Conservation (phyloP, 495 filamentous ascomycete species). For the Trichocladium antarcticum region DNA sequence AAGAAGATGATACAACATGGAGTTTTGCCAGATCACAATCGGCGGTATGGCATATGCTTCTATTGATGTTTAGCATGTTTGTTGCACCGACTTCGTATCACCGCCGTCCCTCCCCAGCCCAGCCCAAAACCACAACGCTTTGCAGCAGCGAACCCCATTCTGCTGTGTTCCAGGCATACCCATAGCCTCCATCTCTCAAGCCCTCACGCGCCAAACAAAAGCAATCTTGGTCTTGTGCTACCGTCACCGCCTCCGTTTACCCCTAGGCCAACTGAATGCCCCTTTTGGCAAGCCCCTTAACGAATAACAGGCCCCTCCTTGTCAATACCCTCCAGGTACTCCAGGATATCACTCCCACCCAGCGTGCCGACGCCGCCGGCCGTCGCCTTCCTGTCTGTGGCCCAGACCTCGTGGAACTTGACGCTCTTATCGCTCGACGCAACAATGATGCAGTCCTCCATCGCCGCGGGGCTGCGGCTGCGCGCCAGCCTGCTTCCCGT, state of each 20-base stretch:
- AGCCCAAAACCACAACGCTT: no score
- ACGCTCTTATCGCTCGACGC: slow-evolving; percentile 89
- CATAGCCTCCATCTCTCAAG: no score
- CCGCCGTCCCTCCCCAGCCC: no score
- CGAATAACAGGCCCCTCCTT: slow-evolving; percentile 55
- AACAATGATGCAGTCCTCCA: slow-evolving; percentile 88
- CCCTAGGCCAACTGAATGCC: background rate
- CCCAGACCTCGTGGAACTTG: slow-evolving; percentile 95
- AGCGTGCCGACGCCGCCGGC: slow-evolving; percentile 53
- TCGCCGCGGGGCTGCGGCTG: slow-evolving; percentile 43
- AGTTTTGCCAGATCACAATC: no score
- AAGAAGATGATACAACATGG: no score
- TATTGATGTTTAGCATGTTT: background rate
- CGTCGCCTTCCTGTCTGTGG: slow-evolving; percentile 46
- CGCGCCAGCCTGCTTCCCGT: background rate
- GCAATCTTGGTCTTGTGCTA: no score
- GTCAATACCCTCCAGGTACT: slow-evolving; percentile 75
- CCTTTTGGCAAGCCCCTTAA: slow-evolving; percentile 16
- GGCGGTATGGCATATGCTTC: background rate
- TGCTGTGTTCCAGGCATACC: no score
- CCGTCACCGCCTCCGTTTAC: background rate
- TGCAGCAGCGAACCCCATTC: no score
- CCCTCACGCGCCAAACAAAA: no score
- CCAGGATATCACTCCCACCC: slow-evolving; percentile 80
- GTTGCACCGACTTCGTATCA: no score